phyloP scores from a whole-genome alignment of 148 eudicot species.

The Rhododendron vialii region DNA sequence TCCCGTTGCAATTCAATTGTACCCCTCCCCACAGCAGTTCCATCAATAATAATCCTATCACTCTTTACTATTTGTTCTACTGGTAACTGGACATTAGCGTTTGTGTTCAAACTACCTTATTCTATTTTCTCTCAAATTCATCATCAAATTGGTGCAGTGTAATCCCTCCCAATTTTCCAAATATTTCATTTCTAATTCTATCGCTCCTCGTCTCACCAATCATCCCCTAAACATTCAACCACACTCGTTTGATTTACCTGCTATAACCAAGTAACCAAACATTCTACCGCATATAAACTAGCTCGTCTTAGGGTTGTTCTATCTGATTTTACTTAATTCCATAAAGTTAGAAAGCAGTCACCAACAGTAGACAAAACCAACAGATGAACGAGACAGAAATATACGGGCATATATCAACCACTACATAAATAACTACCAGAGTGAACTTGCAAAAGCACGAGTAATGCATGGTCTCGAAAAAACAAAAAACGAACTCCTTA shows the following conservation, averaged over 20 bases:
- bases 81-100: background rate
- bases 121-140: background rate
- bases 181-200: background rate
- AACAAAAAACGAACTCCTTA: background rate
- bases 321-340: background rate
- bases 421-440: background rate
- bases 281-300: background rate
- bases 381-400: background rate
- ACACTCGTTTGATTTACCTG: background rate
- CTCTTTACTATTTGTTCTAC: background rate
- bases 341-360: background rate
- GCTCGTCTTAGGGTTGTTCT: background rate
- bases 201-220: background rate
- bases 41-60: background rate
- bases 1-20: background rate
- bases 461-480: background rate
- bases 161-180: background rate
- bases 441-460: background rate
- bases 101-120: background rate
- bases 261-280: background rate
- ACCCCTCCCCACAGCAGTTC: background rate
- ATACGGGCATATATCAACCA: background rate
- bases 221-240: background rate
- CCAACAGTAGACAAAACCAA: background rate
- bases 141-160: background rate